Percentiles rank a stretch among this genome's conserved stretches.
These are phyloP conservation scores for Cinchona pubescens DNA, from an alignment of 257 asterid species.

Conservation along the genomic window DNA sequence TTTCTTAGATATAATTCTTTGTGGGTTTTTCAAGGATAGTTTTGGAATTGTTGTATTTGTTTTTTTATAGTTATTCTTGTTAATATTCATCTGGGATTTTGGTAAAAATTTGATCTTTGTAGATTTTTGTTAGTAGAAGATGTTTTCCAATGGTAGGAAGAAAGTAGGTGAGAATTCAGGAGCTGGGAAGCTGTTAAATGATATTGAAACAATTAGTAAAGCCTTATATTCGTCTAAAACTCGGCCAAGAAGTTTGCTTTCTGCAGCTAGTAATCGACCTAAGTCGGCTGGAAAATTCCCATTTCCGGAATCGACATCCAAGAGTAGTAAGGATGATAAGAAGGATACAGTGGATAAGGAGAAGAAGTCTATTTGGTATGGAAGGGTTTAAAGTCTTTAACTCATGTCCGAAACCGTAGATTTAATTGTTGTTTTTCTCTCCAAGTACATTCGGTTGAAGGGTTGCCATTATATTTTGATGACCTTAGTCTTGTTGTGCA, in stretches of 20 bases:
- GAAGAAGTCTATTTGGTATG: constrained; percentile 88
- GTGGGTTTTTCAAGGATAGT: not conserved
- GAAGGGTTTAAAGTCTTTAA: constrained; percentile 79
- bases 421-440: constrained; percentile 73
- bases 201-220: constrained; percentile 68
- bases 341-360: constrained; percentile 59
- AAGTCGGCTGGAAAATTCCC: constrained; percentile 70
- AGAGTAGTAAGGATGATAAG: constrained; percentile 40
- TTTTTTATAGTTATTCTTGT: constrained; percentile 3
- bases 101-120: constrained; percentile 18
- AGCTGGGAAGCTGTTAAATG: constrained; percentile 61
- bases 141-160: constrained; percentile 67
- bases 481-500: constrained; percentile 64
- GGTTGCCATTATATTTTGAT: constrained; percentile 57
- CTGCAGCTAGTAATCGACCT: constrained; percentile 81
- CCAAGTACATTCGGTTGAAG: constrained; percentile 73
- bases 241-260: constrained; percentile 51
- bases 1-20: not conserved
- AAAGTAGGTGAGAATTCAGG: constrained; percentile 60
- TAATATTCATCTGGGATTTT: constrained; percentile 8
- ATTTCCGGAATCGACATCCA: constrained; percentile 47
- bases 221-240: constrained; percentile 54
- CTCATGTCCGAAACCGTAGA: constrained; percentile 56
- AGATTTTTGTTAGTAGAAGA: constrained; percentile 36
- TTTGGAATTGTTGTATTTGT: not conserved